Evolutionary conservation across 2,329 filamentous ascomycete species (phyloP).

Genomic region (Fusarium solani-melongenae): DNA sequence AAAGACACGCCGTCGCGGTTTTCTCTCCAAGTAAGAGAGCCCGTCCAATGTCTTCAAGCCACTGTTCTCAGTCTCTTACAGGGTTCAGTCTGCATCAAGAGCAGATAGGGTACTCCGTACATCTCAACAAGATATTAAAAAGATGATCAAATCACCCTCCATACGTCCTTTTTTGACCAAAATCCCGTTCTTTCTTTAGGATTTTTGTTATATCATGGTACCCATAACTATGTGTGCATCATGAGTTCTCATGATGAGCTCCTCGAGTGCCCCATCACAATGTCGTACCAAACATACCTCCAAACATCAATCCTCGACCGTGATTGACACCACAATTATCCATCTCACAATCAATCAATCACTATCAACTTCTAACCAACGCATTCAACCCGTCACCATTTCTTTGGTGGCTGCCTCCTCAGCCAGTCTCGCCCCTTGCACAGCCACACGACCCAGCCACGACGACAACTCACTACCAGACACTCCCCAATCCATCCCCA

Average conservation of each 20-base stretch:
- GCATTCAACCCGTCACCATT: neutral
- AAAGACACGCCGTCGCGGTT: conserved; percentile 25
- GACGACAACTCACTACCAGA: conserved; percentile 8
- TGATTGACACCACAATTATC: neutral
- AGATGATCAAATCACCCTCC: rapidly evolving
- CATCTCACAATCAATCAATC: neutral
- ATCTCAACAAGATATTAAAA: neutral
- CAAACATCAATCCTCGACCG: neutral
- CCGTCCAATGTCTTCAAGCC: conserved; percentile 38
- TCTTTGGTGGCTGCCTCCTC: conserved; percentile 3
- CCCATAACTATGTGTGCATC: neutral
- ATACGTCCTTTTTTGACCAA: neutral
- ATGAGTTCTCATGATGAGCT: neutral
- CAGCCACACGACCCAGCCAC: conserved; percentile 40
- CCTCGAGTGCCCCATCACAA: neutral
- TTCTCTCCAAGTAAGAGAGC: conserved; percentile 33
- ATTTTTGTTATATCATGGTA: neutral
- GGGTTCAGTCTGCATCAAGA: neutral
- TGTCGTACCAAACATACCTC: neutral
- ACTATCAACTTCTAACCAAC: neutral
- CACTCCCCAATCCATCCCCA: conserved; percentile 5
- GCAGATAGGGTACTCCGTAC: neutral
- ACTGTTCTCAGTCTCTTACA: conserved; percentile 11
- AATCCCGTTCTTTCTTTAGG: neutral
- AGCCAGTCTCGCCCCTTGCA: conserved; percentile 6